Conservation (phyloP, 2,329 filamentous ascomycete species). For the Alternaria rosae region DNA sequence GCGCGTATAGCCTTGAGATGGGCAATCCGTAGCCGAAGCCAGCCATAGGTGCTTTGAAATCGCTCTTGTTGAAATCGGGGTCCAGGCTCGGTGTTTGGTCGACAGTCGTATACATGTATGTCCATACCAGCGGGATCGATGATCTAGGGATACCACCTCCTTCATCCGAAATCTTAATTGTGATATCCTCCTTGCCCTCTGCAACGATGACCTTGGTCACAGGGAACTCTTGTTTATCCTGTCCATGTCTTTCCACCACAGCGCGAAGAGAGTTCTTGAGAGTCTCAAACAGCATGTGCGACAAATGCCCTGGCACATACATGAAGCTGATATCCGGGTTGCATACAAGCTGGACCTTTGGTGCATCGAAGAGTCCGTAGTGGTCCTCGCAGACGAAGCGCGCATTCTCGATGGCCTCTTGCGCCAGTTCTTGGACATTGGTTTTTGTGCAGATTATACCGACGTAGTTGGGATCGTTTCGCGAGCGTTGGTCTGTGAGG, state of each 20-base stretch:
- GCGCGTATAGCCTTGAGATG: conserved; percentile 90
- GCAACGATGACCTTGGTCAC: conserved; percentile 97
- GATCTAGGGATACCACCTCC: conserved; percentile 94
- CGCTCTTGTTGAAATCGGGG: conserved; percentile 97
- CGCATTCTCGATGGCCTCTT: conserved; percentile 98
- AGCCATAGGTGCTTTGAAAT: conserved; percentile 99
- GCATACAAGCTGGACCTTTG: conserved; percentile 95
- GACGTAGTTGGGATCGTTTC: conserved; percentile 91
- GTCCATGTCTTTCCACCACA: conserved; percentile 92
- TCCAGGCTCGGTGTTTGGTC: conserved; percentile 94
- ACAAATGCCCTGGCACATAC: conserved; percentile 98
- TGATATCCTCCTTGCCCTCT: conserved; percentile 98
- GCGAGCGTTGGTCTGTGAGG: conserved; percentile 88
- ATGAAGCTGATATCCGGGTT: conserved; percentile 95
- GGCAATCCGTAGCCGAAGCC: conserved; percentile 98
- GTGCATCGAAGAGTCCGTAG: conserved; percentile 95
- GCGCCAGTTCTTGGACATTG: conserved; percentile 90
- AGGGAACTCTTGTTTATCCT: conserved; percentile 95
- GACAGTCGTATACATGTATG: conserved; percentile 99
- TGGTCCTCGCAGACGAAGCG: conserved; percentile 99
- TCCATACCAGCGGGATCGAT: conserved; percentile 97
- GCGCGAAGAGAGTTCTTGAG: conserved; percentile 97
- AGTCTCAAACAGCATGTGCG: conserved; percentile 99
- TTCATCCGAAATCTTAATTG: conserved; percentile 97
- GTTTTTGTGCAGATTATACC: conserved; percentile 99